phyloP scores from a whole-genome alignment of 257 asterid genomes.

The Solanum lycopersicoides region DNA sequence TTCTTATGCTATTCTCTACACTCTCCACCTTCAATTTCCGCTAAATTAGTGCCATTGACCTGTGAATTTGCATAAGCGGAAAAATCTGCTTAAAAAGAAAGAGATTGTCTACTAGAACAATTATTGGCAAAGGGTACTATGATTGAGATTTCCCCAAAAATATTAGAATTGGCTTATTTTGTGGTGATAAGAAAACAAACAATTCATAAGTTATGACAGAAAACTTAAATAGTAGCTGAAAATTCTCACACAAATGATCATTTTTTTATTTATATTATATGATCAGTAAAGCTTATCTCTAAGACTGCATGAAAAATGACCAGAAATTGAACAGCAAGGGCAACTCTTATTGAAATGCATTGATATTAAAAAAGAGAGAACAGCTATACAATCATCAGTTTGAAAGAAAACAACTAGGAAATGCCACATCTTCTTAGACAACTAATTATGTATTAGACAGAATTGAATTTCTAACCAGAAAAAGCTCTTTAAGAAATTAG shows the following conservation, averaged over 20 bases:
- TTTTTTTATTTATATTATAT: not conserved
- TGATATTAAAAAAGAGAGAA: not conserved
- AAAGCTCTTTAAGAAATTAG: not conserved
- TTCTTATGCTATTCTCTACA: too few species aligned
- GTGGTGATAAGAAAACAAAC: not conserved
- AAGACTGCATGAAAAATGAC: not conserved
- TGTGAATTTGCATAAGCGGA: slow-evolving; percentile 10
- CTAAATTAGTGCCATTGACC: slow-evolving; percentile 57
- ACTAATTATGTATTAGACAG: not conserved
- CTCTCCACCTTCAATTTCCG: slow-evolving; percentile 50
- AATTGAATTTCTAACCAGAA: not conserved
- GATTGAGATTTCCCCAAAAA: not conserved
- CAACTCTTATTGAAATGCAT: not conserved
- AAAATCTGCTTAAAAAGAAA: not conserved
- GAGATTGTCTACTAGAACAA: not conserved
- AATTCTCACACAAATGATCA: not conserved
- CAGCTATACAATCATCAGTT: not conserved
- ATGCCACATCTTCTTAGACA: not conserved
- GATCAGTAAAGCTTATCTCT: not conserved
- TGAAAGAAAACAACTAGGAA: not conserved
- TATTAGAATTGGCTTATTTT: not conserved
- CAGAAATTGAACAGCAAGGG: not conserved
- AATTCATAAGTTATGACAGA: too few species aligned
- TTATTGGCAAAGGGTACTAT: not conserved
- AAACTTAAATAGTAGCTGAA: not conserved